Evolutionary conservation across 1,139 yeast species (phyloP).

Genomic region (Yamadazyma diddensiae): DNA sequence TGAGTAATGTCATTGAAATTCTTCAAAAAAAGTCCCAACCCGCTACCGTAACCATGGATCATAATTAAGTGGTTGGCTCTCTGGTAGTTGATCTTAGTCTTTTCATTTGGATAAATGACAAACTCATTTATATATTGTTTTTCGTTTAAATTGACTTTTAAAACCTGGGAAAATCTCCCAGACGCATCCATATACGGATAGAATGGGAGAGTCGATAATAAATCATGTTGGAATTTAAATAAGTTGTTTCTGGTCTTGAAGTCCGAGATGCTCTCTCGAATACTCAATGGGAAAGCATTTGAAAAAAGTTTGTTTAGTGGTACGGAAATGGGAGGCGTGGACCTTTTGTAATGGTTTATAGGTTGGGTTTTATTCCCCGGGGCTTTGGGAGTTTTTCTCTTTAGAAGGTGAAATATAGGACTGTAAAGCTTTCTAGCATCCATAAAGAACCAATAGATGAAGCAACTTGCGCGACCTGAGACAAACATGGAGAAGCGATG

Average conservation of each 20-base stretch:
- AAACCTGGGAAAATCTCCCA: slow-evolving; percentile 32
- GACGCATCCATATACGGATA: slow-evolving; percentile 29
- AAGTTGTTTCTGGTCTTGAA: slow-evolving; percentile 41
- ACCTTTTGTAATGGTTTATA: slow-evolving; percentile 30
- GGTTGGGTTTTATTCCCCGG: slow-evolving; percentile 2
- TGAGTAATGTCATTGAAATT: slow-evolving; percentile 48
- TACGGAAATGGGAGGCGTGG: slow-evolving; percentile 64
- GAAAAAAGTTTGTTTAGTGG: slow-evolving; percentile 52
- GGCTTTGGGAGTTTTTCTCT: slow-evolving; percentile 1
- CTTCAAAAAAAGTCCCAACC: slow-evolving; percentile 66
- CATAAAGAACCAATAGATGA: too few species aligned
- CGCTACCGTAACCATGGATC: slow-evolving; percentile 80
- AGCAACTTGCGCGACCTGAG: too few species aligned
- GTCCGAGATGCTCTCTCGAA: slow-evolving; percentile 51
- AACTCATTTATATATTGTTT: slow-evolving; percentile 61
- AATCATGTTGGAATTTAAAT: slow-evolving; percentile 49
- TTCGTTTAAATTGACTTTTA: slow-evolving; percentile 39
- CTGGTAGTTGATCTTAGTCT: slow-evolving; percentile 21
- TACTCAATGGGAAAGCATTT: slow-evolving; percentile 55
- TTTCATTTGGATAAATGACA: slow-evolving; percentile 48
- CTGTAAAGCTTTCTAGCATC: slow-evolving; percentile 9
- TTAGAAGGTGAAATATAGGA: slow-evolving; percentile 4
- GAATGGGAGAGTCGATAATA: slow-evolving; percentile 43
- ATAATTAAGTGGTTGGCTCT: slow-evolving; percentile 55
- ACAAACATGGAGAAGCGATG: too few species aligned